Evolutionary conservation across 1,139 yeast genomes (phyloP), one percentile per base, ranked within the genome.

Genomic region (Scheffersomyces illinoinensis): DNA sequence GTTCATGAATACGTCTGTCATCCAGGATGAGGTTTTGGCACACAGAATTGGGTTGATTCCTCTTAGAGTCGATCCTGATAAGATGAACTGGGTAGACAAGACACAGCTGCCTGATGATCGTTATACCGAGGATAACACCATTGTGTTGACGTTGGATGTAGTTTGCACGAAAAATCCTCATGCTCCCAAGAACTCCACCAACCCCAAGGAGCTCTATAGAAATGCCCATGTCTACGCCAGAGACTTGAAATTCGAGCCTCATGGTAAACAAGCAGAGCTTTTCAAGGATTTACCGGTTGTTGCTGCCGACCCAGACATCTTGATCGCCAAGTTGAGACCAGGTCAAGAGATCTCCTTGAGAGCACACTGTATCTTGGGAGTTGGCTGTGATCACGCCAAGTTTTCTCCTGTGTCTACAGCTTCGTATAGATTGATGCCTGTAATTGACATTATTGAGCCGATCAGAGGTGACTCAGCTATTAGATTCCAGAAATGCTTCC

Each of bases 351-450:
- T 95, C 64, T 86, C 95, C 33, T 82, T 95, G 65, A 84, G 93
- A 71, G 97, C 92, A 58, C 97, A 93, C 76, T 96, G 98, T 72
- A 82, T 93, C 50, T 83, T 95, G 64, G 99, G 99, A 58, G 79
- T 91, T 63, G 99, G 99, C 57, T 79, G 92, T 47, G 99, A 95
- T 72, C 99, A 95, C 74, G 98, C 99, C 63, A 95, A 95, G 76
- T 95, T 91, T 73, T 92, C 98, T 7, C 99, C 99, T 4, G 99
- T 95, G 12, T 86, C 97, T 33, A 95, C 99, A 33, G 98, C 99
- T 2, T 90, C 97, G n/a, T 95, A 95, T 78, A 85, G 99, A 76
- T 82, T 95, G 69, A 78, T 96, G 80, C 99, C 99, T n/a, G 89
- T 87, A 21, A 95, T 95, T 70, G 88, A 91, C 64, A 91, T 95